Evolutionary conservation across 202 grass and related monocot genomes (phyloP).

Genomic region (Dendrocalamus latiflorus): DNA sequence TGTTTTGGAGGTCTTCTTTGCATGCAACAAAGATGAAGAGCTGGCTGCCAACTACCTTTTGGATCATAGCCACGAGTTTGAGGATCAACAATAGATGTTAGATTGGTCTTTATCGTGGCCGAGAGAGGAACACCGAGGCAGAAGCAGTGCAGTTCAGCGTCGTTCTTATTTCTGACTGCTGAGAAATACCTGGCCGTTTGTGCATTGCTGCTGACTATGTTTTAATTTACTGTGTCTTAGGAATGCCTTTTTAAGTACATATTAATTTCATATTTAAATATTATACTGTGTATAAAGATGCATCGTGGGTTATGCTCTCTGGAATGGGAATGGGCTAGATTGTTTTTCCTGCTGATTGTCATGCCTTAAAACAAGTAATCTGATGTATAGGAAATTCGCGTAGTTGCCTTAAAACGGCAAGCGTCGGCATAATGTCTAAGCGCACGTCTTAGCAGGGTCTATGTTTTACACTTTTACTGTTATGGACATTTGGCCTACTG

Average conservation of each 20-base stretch:
- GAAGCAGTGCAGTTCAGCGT: slow-evolving; percentile 30
- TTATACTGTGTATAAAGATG: slow-evolving; percentile 11
- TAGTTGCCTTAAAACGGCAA: not conserved
- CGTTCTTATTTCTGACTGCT: slow-evolving; percentile 26
- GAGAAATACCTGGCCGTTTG: slow-evolving; percentile 1
- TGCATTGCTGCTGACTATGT: slow-evolving; percentile 31
- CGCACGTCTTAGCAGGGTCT: too few relatives aligned
- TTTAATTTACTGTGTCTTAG: slow-evolving; percentile 36
- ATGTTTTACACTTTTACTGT: too few relatives aligned
- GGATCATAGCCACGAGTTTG: slow-evolving; percentile 82
- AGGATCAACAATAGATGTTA: slow-evolving; percentile 51
- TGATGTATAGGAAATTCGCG: not conserved
- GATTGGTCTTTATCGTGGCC: not conserved
- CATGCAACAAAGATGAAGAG: slow-evolving; percentile 92
- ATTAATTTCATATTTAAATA: slow-evolving; percentile 41
- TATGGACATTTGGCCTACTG: too few relatives aligned
- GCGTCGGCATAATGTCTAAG: not conserved
- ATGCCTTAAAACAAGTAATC: not conserved
- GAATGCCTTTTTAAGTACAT: slow-evolving; percentile 53
- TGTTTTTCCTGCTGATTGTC: not conserved
- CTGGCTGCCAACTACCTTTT: slow-evolving; percentile 88
- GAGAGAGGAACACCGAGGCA: not conserved
- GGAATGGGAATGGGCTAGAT: not conserved
- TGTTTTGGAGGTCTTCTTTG: too few relatives aligned
- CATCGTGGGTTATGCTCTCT: not conserved